These are phyloP conservation scores for Collybia nuda DNA, from an alignment of 768 basidiomycete species.

Conservation along the genomic window DNA sequence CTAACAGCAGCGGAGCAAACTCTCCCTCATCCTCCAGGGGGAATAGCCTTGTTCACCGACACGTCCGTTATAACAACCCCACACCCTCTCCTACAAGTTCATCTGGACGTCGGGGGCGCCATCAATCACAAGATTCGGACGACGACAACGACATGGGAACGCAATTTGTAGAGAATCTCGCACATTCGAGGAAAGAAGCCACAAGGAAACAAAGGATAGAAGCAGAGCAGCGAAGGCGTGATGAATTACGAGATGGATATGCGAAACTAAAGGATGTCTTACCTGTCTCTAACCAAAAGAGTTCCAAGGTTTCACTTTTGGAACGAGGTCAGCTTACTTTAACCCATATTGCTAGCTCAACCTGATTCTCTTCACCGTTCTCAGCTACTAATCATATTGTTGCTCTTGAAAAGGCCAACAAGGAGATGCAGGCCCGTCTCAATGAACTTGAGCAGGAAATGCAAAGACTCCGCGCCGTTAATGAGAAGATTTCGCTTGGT, in stretches of 20 bases:
- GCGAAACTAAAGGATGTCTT: conserved; percentile 85
- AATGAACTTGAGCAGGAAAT: conserved; percentile 68
- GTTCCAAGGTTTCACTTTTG: conserved; percentile 85
- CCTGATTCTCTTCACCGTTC: too few relatives aligned
- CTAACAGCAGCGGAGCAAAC: conserved; percentile 75
- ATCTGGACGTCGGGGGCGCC: conserved; percentile 64
- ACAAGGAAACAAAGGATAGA: conserved; percentile 83
- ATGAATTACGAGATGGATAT: conserved; percentile 89
- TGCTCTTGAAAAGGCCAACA: conserved; percentile 69
- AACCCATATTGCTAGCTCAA: conserved; percentile 3
- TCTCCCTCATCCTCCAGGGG: conserved; percentile 79
- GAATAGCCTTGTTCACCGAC: conserved; percentile 74
- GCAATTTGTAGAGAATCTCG: conserved; percentile 67
- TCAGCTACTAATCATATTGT: conserved; percentile 80
- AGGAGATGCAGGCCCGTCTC: conserved; percentile 70
- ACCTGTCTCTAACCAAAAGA: conserved; percentile 86
- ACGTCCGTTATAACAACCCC: conserved; percentile 68
- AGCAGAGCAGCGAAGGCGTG: conserved; percentile 86
- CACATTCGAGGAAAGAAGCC: conserved; percentile 79
- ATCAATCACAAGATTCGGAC: conserved; percentile 77
- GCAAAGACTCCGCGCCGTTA: conserved; percentile 66
- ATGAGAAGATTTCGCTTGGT: conserved; percentile 81
- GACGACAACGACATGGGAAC: conserved; percentile 73
- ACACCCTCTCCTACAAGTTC: conserved; percentile 82
- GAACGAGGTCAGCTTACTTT: conserved; percentile 67